Base-by-base conservation (phyloP, 305 asterid genomes). In the Caryopteris hybrid region DNA sequence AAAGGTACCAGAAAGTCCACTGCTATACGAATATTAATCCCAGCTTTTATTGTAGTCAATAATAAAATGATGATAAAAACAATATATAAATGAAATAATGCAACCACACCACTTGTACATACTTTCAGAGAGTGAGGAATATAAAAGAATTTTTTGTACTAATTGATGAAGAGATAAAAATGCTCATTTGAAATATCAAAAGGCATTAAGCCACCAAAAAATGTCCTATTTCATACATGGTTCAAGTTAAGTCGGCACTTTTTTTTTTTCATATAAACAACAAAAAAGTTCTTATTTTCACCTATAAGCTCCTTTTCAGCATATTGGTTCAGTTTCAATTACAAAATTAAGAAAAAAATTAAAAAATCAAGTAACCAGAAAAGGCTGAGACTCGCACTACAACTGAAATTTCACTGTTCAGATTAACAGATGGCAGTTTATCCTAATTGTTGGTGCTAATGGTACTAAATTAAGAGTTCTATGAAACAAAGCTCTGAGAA, bases 1-100 rank as follows among this genome's bases (percentile, higher is more conserved):
- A 72, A 72, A 47, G 76, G 70, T 58, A 55, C 68, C 57, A 66
- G 69, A 71, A 74, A 77, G 71, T 77, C 79, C 68, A 61, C 48
- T 72, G 79, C 74, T 41, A 59, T 60, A 53, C 23, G 36, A 58
- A 50, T 50, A 41, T 41, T 70, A 50, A 73, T 64, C 78, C 55
- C 61, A 61, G 31, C 71, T 72, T 76, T 68, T 58, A 50, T 42
- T 17, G 21, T 42, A 67, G 83, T 80, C 85, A 78, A 83, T 64
- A 43, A 75, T 58, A 36, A 57, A 77, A 80, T 76, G 74, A 75
- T 72, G 72, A 53, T 38, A 61, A 42, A 62, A 69, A 75, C 67
- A 68, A 69, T 66, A 73, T 64, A 65, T 60, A 64, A 61, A 65
- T 57, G 74, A 70, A 60, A 67, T 43, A 36, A 67, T 53, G 68